phyloP scores from a whole-genome alignment of 441 rosid genomes.

The Erysimum cheiri region DNA sequence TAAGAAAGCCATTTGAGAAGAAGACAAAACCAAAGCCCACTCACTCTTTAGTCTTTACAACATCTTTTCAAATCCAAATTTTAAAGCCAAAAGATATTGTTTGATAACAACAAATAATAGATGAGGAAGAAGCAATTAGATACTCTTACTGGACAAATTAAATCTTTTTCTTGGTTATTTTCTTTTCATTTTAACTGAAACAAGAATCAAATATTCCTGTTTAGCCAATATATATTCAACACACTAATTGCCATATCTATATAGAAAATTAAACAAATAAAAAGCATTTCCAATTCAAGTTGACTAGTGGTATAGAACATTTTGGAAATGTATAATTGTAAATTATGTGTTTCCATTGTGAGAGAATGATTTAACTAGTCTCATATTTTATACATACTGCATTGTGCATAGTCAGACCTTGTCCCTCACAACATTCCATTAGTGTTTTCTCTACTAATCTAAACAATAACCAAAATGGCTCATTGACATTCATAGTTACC shows the following conservation, averaged over 20 bases:
- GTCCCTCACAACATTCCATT: constrained; percentile 29
- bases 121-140: neutral
- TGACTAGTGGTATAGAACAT: neutral
- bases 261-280: no score
- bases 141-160: neutral
- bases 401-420: constrained; percentile 15
- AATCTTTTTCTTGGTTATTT: neutral
- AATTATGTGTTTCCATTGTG: constrained; percentile 2
- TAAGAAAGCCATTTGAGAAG: constrained; percentile 40
- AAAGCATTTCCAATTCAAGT: neutral
- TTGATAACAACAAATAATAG: neutral
- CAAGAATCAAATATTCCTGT: neutral
- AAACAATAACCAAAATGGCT: neutral
- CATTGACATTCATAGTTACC: constrained; percentile 9
- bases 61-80: neutral
- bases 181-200: neutral
- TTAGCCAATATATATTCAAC: neutral
- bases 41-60: constrained; percentile 1
- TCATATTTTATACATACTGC: constrained; percentile 21
- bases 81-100: neutral
- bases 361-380: neutral
- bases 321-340: neutral
- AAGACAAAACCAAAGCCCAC: constrained; percentile 42
- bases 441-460: neutral
- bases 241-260: neutral